A percentile compares a stretch with the other conserved stretches of the same genome.
Evolutionary conservation across 331 rosid species (phyloP).

Genomic region (Rhamnella rubrinervis): DNA sequence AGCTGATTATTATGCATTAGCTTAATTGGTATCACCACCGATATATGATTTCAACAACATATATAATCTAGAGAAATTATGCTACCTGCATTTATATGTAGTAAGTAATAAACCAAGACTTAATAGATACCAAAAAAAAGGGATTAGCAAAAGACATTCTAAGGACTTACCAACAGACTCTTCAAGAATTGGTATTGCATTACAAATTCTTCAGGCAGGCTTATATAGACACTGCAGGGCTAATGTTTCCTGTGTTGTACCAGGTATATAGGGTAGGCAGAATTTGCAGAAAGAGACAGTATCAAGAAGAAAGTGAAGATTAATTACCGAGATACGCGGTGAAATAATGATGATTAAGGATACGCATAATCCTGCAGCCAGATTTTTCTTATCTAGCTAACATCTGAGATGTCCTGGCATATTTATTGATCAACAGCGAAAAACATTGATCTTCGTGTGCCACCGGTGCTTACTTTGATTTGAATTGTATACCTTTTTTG

Average conservation of each 20-base stretch:
- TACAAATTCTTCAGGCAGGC: not conserved
- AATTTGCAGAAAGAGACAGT: conserved; percentile 11
- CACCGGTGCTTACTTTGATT: not conserved
- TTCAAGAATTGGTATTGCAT: conserved; percentile 3
- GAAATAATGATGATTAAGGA: not conserved
- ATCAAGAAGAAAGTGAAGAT: conserved; percentile 4
- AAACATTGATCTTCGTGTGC: not conserved
- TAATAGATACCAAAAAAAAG: not conserved
- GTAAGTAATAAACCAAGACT: not conserved
- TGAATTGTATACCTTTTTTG: not conserved
- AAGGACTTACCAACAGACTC: conserved; percentile 8
- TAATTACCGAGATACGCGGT: not conserved
- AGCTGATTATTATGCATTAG: not conserved
- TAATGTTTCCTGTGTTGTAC: conserved; percentile 6
- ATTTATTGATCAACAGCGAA: not conserved
- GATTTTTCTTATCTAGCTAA: conserved; percentile 8
- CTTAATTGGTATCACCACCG: not conserved
- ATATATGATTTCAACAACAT: no score
- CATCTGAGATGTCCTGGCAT: conserved; percentile 10
- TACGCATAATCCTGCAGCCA: conserved; percentile 10
- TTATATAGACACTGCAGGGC: conserved; percentile 25
- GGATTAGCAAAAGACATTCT: not conserved
- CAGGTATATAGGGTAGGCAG: conserved; percentile 5
- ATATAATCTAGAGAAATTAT: not conserved
- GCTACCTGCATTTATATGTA: conserved; percentile 1